Percentiles rank a stretch among this genome's conserved stretches.
Conservation (phyloP, 1,139 yeast genomes). For the Candida mesenterica region DNA sequence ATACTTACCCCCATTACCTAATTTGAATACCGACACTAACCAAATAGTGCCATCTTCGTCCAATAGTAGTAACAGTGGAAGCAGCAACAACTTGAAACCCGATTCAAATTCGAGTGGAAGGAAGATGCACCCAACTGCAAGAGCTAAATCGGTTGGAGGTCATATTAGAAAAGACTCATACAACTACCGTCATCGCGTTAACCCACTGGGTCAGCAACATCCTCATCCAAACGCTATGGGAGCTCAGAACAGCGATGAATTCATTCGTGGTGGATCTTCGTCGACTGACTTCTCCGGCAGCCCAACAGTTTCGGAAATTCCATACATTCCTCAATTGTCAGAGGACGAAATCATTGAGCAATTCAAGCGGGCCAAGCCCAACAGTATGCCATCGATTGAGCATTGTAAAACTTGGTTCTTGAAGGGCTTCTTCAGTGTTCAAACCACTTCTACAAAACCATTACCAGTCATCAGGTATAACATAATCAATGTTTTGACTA, state of each 20-base stretch:
- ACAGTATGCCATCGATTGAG: conserved; percentile 91
- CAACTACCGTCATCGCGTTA: conserved; percentile 21
- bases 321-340: conserved; percentile 43
- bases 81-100: conserved; percentile 6
- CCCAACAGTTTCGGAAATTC: conserved; percentile 33
- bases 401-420: conserved; percentile 88
- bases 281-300: conserved; percentile 1
- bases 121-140: conserved; percentile 72
- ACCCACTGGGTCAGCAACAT: conserved; percentile 31
- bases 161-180: conserved; percentile 68
- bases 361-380: conserved; percentile 68
- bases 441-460: conserved; percentile 91
- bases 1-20: conserved; percentile 50
- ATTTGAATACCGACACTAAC: conserved; percentile 33
- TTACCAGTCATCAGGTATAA: conserved; percentile 85
- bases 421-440: conserved; percentile 93
- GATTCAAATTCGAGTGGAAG: conserved; percentile 7
- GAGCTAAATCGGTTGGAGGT: conserved; percentile 83
- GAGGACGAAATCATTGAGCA: conserved; percentile 67
- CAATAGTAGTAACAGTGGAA: conserved; percentile 1
- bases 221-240: conserved; percentile 52
- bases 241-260: conserved; percentile 45
- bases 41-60: conserved; percentile 10
- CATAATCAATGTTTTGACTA: conserved; percentile 73
- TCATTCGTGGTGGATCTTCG: conserved; percentile 17